phyloP scores from a whole-genome alignment of 75 land plant species.

The Gnetum montanum region DNA sequence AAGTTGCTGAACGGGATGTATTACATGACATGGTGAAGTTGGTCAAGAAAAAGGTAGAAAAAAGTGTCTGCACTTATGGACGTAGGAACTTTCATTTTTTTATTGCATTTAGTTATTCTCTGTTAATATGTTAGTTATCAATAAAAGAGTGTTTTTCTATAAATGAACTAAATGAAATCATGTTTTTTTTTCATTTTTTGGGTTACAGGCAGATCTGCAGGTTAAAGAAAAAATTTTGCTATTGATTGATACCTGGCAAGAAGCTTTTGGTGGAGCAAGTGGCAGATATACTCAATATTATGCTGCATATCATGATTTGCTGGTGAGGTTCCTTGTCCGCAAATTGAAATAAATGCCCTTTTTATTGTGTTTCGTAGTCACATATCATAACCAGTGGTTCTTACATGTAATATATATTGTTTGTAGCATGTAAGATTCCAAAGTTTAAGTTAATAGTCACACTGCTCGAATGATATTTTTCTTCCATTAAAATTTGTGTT shows the following conservation, averaged over 20 bases:
- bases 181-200: neutral
- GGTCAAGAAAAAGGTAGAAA: constrained; percentile 70
- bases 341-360: too few species aligned
- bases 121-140: neutral
- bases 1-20: constrained; percentile 82
- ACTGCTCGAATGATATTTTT: too few species aligned
- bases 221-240: constrained; percentile 84
- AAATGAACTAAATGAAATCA: neutral
- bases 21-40: constrained; percentile 87
- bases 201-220: constrained; percentile 67
- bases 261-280: constrained; percentile 91
- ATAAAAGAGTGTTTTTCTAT: neutral
- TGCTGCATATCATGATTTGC: constrained; percentile 75
- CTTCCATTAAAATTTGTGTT: too few species aligned
- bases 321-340: too few species aligned
- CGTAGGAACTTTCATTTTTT: neutral
- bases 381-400: too few species aligned
- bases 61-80: neutral
- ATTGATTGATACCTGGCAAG: constrained; percentile 92
- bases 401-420: too few species aligned
- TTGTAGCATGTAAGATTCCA: too few species aligned
- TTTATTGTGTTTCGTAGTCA: too few species aligned
- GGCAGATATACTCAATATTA: constrained; percentile 96
- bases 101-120: neutral
- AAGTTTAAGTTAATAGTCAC: too few species aligned